phyloP scores from a whole-genome alignment of 2,329 filamentous ascomycete species.

The Raffaelea deltoideospora region DNA sequence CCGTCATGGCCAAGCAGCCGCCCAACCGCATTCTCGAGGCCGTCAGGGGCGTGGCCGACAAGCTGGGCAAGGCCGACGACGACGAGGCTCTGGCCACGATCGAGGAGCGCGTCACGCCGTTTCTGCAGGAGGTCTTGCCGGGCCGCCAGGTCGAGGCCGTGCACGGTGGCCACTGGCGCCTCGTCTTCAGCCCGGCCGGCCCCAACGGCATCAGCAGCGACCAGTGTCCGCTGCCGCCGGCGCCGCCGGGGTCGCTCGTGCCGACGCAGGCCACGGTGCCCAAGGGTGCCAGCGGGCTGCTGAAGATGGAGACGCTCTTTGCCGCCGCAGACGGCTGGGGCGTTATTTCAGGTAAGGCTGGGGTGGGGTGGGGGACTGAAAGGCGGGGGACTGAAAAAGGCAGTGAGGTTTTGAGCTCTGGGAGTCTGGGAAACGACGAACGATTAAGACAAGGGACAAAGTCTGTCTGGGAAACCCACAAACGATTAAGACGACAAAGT shows the following conservation, averaged over 20 bases:
- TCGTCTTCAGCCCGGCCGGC: constrained; percentile 54
- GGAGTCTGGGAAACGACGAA: no score
- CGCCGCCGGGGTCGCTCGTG: constrained; percentile 28
- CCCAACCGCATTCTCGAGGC: constrained; percentile 51
- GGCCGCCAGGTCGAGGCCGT: constrained; percentile 52
- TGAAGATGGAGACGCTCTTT: constrained; percentile 56
- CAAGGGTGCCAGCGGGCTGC: constrained; percentile 33
- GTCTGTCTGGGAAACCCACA: no score
- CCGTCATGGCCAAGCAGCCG: constrained; percentile 61
- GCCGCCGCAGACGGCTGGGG: constrained; percentile 69
- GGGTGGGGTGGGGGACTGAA: no score
- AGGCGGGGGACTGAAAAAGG: no score
- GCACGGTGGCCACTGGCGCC: constrained; percentile 28
- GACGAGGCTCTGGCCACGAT: constrained; percentile 45
- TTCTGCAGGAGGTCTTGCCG: constrained; percentile 61
- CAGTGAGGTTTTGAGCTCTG: no score
- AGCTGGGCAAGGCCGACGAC: constrained; percentile 25
- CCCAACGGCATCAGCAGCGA: constrained; percentile 59
- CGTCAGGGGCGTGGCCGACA: constrained; percentile 54
- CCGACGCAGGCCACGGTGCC: constrained; percentile 35
- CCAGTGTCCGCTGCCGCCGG: constrained; percentile 33
- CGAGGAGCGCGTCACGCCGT: constrained; percentile 54
- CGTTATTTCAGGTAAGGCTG: constrained; percentile 58
- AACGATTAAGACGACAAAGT: no score
- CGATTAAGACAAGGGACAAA: no score